These are phyloP conservation scores for Stromatinia cepivora DNA, from an alignment of 2,329 filamentous ascomycete species.

Conservation along the genomic window DNA sequence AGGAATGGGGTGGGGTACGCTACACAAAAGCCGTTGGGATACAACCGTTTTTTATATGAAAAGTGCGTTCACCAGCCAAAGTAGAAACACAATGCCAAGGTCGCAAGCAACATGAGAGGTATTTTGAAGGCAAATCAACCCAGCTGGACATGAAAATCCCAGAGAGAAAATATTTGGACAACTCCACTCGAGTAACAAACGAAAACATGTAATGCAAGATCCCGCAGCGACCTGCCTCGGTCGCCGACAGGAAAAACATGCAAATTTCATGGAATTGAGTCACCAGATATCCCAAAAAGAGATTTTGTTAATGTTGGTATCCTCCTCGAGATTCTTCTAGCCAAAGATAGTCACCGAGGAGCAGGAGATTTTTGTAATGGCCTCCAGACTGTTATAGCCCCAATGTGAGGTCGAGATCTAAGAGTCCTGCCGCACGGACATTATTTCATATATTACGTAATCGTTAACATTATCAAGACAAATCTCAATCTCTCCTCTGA, in stretches of 20 bases:
- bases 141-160: constrained; percentile 11
- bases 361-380: background rate
- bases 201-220: constrained; percentile 15
- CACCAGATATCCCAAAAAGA: background rate
- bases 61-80: background rate
- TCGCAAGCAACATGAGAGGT: background rate
- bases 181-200: constrained; percentile 15
- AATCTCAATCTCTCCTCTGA: background rate
- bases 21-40: constrained; percentile 4
- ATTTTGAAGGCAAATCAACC: background rate
- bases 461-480: background rate
- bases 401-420: background rate
- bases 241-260: constrained; percentile 13
- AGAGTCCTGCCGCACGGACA: background rate
- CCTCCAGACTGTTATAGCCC: background rate
- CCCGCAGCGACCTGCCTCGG: constrained; percentile 14
- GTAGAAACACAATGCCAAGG: background rate
- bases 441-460: background rate
- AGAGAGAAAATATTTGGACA: background rate
- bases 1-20: background rate
- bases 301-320: background rate
- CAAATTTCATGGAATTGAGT: constrained; percentile 12
- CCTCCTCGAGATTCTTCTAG: background rate
- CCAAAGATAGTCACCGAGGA: constrained; percentile 1
- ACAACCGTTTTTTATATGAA: background rate